A percentile compares a stretch with the other conserved stretches of the same genome.
These are phyloP conservation scores for Neonectria faginata DNA, from an alignment of 2,329 filamentous ascomycete genomes.

Conservation along the genomic window DNA sequence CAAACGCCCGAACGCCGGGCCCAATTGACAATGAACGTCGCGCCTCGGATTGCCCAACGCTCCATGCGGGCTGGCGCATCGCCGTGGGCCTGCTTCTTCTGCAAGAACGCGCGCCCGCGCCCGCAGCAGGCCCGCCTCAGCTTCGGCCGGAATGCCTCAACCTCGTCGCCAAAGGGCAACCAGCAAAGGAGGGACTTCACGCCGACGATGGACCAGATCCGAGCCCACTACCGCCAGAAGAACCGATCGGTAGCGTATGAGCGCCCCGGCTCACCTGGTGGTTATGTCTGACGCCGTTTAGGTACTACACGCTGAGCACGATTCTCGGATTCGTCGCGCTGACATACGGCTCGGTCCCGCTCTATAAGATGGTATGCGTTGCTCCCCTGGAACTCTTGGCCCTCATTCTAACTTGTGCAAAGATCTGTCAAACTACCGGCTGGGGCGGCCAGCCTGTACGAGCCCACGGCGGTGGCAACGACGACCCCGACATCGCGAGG, in stretches of 20 bases:
- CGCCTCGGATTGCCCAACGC: constrained; percentile 52
- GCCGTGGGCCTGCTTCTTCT: constrained; percentile 54
- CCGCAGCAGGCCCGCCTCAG: constrained; percentile 38
- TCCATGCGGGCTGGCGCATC: constrained; percentile 43
- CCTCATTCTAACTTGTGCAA: constrained; percentile 2
- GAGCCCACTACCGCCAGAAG: constrained; percentile 72
- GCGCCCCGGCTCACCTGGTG: background rate
- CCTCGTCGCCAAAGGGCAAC: constrained; percentile 41
- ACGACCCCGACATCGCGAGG: constrained; percentile 73
- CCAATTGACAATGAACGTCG: constrained; percentile 54
- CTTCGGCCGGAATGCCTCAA: constrained; percentile 50
- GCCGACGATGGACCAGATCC: constrained; percentile 71
- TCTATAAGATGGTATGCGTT: constrained; percentile 84
- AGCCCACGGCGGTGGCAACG: constrained; percentile 69
- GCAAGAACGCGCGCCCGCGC: constrained; percentile 50
- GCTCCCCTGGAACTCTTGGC: too few species aligned
- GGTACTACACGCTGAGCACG: constrained; percentile 80
- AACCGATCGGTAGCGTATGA: constrained; percentile 69
- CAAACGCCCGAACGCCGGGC: constrained; percentile 19
- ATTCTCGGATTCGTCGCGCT: constrained; percentile 84
- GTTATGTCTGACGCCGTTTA: constrained; percentile 49
- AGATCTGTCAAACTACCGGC: constrained; percentile 87
- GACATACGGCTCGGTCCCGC: constrained; percentile 84
- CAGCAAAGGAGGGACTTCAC: constrained; percentile 42
- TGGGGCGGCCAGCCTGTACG: constrained; percentile 95